Percentiles rank a stretch among this genome's conserved stretches.
These are phyloP conservation scores for Eutrema heterophyllum DNA, from an alignment of 345 rosid species.

Conservation along the genomic window DNA sequence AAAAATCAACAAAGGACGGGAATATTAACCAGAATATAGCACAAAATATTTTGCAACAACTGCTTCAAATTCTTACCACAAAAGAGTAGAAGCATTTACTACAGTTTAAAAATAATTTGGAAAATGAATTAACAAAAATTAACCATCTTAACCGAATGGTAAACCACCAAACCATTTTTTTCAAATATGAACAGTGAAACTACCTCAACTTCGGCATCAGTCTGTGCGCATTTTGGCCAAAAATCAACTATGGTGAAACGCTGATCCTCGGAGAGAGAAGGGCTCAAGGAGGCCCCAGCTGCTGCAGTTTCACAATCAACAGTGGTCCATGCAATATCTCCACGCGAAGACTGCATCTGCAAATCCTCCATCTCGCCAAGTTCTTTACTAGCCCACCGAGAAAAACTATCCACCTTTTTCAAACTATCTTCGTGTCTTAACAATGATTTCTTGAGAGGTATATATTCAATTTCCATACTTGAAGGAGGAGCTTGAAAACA, in stretches of 20 bases:
- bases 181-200: not conserved
- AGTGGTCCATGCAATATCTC: conserved; percentile 64
- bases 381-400: conserved; percentile 78
- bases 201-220: conserved; percentile 74
- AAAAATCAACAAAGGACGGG: not conserved
- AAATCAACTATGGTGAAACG: conserved; percentile 74
- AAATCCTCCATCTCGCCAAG: conserved; percentile 76
- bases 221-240: conserved; percentile 70
- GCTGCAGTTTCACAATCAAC: conserved; percentile 63
- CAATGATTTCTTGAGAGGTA: conserved; percentile 41
- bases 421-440: conserved; percentile 56
- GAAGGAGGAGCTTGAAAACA: conserved; percentile 30
- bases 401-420: conserved; percentile 89
- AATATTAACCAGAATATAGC: not conserved
- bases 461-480: conserved; percentile 34
- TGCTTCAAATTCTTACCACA: not conserved
- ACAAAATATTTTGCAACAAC: not conserved
- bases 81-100: not conserved
- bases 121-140: not conserved
- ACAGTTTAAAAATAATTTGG: not conserved
- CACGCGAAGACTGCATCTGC: conserved; percentile 58
- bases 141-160: too few species aligned
- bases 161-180: not conserved
- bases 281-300: conserved; percentile 63
- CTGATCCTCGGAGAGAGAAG: conserved; percentile 83